Evolutionary conservation across 805 yeast genomes (phyloP).

Genomic region (Peterozyma toletana): DNA sequence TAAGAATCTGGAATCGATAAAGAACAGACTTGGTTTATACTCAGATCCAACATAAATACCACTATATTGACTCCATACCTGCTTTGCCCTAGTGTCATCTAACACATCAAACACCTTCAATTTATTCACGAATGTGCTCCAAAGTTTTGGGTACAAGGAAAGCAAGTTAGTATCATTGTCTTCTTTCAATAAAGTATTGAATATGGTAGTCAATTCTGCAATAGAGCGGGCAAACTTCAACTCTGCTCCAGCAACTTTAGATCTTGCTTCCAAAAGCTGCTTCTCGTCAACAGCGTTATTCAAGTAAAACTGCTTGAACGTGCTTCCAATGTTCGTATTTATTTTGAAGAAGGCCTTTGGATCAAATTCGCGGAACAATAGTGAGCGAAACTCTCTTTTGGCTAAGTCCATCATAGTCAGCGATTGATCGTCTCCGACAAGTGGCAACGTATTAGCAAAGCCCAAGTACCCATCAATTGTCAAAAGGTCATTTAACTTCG

Average conservation of each 20-base stretch:
- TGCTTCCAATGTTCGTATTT: no score
- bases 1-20: conserved; percentile 3
- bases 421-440: background rate
- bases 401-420: background rate
- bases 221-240: background rate
- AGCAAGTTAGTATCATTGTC: conserved; percentile 2
- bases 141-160: conserved; percentile 1
- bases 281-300: no score
- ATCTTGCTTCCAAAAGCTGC: background rate
- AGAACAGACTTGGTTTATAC: background rate
- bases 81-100: background rate
- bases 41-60: background rate
- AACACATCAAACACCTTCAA: background rate
- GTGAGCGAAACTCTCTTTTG: background rate
- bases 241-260: background rate
- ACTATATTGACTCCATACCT: conserved; percentile 1
- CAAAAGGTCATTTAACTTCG: background rate
- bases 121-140: conserved; percentile 1
- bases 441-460: background rate
- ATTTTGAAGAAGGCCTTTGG: no score
- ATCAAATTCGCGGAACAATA: no score
- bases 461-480: conserved; percentile 7
- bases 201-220: background rate
- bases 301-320: no score
- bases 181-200: background rate